Evolutionary conservation across 441 rosid genomes (phyloP), one percentile per base, ranked within the genome.

Genomic region (Daphne laureola): DNA sequence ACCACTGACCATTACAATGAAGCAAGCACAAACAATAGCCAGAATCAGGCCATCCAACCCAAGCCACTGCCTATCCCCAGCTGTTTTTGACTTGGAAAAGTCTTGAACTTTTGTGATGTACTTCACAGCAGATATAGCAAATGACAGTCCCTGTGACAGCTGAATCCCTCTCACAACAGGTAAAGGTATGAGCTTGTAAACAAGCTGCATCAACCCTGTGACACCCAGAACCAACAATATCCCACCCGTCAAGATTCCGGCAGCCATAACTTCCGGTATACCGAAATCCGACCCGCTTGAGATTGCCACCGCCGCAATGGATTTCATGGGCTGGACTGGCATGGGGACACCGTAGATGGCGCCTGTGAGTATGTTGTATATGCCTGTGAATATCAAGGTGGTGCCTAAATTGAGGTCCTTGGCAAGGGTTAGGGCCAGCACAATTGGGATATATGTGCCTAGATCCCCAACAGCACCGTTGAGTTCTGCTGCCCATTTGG

Each of bases 401-500:
- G 83, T 80, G 50, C 96, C 87, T 11, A 87, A 57, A 61, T 87
- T 68, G 58, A 87, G 84, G 67, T 80, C 81, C 53, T 62, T 78
- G 72, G 88, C 83, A 0, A 84, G 82, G 21, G 90, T 82, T 55
- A 87, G 48, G 60, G 96, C 83, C 31, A 87, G 67, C 17, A 84
- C 79, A 58, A 84, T 78, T 14, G 93, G 96, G 41, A 84, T 74
- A 54, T 80, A 84, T 4, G 85, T 87, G 42, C 96, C 90, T 2
- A 87, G 67, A 56, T 87, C 96, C 15, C 88, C 96, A 92, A 82
- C 73, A 42, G 90, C 85, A 21, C 93, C 96, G 61, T 87, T 84
- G 53, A 87, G 2, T 49, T 84, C 93, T 11, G 76, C 93, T 11
- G 76, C 74, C 57, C 80, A 79, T 66, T 75, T 80, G 8, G 87